Conservation (phyloP, 2,329 filamentous ascomycete species). For the Stemphylium vesicarium region DNA sequence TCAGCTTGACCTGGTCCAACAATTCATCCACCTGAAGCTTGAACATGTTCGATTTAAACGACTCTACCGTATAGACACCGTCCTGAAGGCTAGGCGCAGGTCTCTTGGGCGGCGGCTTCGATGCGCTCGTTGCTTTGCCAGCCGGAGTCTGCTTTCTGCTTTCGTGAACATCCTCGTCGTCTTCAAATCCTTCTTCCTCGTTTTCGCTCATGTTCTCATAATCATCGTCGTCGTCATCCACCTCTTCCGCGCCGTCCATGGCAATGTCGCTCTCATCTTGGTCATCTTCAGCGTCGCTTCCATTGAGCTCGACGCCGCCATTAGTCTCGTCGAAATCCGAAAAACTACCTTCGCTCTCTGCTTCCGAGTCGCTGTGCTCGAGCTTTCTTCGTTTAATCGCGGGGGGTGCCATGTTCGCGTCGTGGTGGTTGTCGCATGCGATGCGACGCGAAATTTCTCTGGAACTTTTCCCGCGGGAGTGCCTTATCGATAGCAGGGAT, state of each 20-base stretch:
- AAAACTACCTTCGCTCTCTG: conserved; percentile 34
- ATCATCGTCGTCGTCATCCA: conserved; percentile 15
- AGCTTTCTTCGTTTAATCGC: conserved; percentile 57
- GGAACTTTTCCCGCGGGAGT: conserved; percentile 27
- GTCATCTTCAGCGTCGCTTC: conserved; percentile 21
- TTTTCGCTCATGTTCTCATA: conserved; percentile 22
- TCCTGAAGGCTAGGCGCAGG: conserved; percentile 36
- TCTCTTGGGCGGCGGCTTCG: conserved; percentile 28
- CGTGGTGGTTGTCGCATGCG: conserved; percentile 18
- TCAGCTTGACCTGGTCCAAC: conserved; percentile 62
- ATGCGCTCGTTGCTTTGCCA: conserved; percentile 16
- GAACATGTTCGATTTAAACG: conserved; percentile 71
- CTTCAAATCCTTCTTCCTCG: conserved; percentile 10
- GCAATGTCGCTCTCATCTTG: conserved; percentile 14
- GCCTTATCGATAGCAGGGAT: conserved; percentile 30
- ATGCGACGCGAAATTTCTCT: conserved; percentile 26
- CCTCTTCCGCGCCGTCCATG: conserved; percentile 19
- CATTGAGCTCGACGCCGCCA: conserved; percentile 21
- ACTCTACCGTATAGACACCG: conserved; percentile 57
- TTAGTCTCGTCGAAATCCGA: conserved; percentile 28
- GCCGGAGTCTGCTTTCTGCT: conserved; percentile 9
- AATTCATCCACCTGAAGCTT: conserved; percentile 72
- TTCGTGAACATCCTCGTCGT: conserved; percentile 18
- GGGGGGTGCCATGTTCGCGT: conserved; percentile 40
- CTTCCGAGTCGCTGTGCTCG: conserved; percentile 46